These are phyloP conservation scores for Fusarium tanahbumbuense DNA, from an alignment of 2,329 filamentous ascomycete genomes.

Conservation along the genomic window DNA sequence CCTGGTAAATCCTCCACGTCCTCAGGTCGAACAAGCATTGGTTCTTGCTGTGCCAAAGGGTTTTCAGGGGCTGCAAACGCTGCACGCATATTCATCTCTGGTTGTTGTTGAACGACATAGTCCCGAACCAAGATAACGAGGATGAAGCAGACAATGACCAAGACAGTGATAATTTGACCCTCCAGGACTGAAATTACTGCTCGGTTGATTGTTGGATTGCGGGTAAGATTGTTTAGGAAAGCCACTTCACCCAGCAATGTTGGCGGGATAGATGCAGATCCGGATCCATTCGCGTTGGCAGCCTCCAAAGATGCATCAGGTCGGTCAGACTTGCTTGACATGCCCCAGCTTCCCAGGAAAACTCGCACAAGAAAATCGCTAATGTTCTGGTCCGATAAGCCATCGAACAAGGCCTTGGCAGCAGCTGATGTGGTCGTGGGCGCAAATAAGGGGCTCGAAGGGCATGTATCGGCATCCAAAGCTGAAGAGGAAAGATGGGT, in stretches of 20 bases:
- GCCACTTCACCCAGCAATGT: constrained; percentile 66
- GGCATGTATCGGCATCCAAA: constrained; percentile 49
- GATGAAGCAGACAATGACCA: constrained; percentile 94
- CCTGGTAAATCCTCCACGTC: constrained; percentile 40
- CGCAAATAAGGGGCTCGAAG: constrained; percentile 51
- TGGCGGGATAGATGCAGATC: constrained; percentile 26
- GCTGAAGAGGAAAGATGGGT: constrained; percentile 49
- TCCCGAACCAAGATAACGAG: constrained; percentile 96
- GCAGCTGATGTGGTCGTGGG: constrained; percentile 49
- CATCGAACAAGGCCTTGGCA: constrained; percentile 48
- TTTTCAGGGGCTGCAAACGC: constrained; percentile 64
- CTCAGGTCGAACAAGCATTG: constrained; percentile 41
- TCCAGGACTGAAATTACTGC: constrained; percentile 86
- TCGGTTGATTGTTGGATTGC: constrained; percentile 78
- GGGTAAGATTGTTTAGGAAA: constrained; percentile 71
- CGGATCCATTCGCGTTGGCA: constrained; percentile 30
- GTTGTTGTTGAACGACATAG: constrained; percentile 98
- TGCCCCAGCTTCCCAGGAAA: constrained; percentile 47
- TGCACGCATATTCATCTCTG: constrained; percentile 84
- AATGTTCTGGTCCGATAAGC: constrained; percentile 48
- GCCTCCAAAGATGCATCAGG: constrained; percentile 28
- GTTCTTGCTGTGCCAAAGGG: constrained; percentile 43
- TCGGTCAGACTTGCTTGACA: constrained; percentile 40
- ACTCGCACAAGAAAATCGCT: constrained; percentile 50
- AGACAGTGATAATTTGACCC: constrained; percentile 90